Base-by-base conservation (phyloP, 2,329 filamentous ascomycete genomes). In the Fusarium pseudoanthophilum region DNA sequence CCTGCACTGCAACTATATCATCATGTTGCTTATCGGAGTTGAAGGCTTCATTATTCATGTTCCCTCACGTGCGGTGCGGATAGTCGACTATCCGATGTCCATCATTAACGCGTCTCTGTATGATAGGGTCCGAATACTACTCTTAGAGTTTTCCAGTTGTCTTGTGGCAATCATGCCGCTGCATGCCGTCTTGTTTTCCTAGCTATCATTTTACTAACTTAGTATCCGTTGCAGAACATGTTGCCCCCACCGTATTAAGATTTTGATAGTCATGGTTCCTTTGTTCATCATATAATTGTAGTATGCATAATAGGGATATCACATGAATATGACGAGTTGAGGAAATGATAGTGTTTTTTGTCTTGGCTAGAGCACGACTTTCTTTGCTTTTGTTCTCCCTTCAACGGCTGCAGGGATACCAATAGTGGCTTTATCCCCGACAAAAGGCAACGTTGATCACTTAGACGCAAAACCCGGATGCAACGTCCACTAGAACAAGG, bases 391-490 rank as follows among this genome's bases (percentile, higher is more conserved):
- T 61, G 30, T 51, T 45, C 36, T 32, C 42, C 26, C 42, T 53
- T 30, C 37, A 43, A 46, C 43, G 48, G n/a, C 24, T 52, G 20
- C 63, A 67, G 58, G 67, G 63, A 45, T 56, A 21, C 13, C 26
- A 63, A 57, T 39, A 45, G 46, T 30, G 36, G 24, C 28, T 58
- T 55, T 55, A 34, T 69, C 67, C 55, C 71, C 56, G 63, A 49
- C 66, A 30, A 62, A 62, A 48, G 36, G 48, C 45, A 45, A 36
- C 28, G 63, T 46, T 60, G 71, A 73, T 74, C 61, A 60, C 49
- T 52, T 65, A 39, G 36, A 74, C 28, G 60, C 56, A 56, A 63
- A 59, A 49, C 48, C 40, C 60, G 36, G 45, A 40, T 58, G 66
- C 42, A 69, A 64, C 58, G 45, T 46, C 15, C 48, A 60, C 42